phyloP scores from a whole-genome alignment of 2,329 filamentous ascomycete species.

The Hypoxylon rubiginosum region DNA sequence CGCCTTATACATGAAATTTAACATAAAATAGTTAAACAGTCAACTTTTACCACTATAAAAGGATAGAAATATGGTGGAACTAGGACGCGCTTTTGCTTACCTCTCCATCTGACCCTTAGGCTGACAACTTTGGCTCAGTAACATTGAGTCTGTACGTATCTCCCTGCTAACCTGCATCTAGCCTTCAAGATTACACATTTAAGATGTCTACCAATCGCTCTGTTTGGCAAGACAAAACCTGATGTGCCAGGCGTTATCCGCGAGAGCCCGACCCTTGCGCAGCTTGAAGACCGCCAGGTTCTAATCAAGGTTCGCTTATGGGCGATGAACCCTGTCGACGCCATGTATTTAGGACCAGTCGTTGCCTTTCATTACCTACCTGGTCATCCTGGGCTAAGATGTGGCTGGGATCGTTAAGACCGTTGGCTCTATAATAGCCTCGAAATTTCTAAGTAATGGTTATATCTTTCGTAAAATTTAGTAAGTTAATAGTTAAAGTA shows the following conservation, averaged over 20 bases:
- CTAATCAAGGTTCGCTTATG: constrained; percentile 23
- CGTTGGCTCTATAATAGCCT: constrained; percentile 7
- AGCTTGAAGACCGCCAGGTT: constrained; percentile 21
- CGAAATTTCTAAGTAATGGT: no score
- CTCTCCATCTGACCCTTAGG: no score
- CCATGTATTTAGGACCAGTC: constrained; percentile 22
- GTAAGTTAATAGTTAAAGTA: no score
- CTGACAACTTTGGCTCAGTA: no score
- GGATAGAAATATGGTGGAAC: no score
- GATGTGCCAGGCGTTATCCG: constrained; percentile 42
- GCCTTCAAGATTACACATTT: no score
- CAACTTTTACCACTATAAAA: no score
- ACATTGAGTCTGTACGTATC: no score
- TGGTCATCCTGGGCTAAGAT: constrained; percentile 26
- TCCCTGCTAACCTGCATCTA: neutral
- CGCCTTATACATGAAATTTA: no score
- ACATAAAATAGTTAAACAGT: neutral
- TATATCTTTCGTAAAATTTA: no score
- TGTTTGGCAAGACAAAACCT: constrained; percentile 42
- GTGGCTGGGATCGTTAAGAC: constrained; percentile 23
- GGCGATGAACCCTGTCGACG: constrained; percentile 31
- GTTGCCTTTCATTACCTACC: constrained; percentile 24
- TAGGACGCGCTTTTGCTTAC: no score
- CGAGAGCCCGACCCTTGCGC: constrained; percentile 24
- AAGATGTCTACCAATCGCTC: constrained; percentile 47